Evolutionary conservation across 805 yeast genomes (phyloP), one percentile per base, ranked within the genome.

Genomic region (Kockiozyma suomiensis): DNA sequence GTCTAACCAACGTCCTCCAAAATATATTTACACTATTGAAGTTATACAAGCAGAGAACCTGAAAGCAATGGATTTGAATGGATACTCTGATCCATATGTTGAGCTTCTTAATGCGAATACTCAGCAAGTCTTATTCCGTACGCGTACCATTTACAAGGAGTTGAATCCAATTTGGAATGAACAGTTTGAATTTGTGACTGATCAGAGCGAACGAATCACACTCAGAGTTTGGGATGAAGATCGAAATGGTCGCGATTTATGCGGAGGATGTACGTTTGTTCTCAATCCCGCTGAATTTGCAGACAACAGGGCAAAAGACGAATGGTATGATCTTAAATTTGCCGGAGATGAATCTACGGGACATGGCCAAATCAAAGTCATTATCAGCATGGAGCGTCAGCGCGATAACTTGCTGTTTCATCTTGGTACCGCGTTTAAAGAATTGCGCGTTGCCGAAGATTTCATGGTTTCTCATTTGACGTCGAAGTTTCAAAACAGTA

Each of bases 121-220:
- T 1, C 77, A 82, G 40, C 78, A 75, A 53, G 83, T 84, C 30
- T 75, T 88, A 35, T 92, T 87, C 1, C 84, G 82, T 61, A 92
- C 98, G 0, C 78, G 88, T 66, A 81, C 85, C 0, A 76, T 88
- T 3, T 76, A 79, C 32, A 82, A 82, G 55, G 82, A 85, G 3
- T 74, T 81, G 35, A 84, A 85, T 67, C 97, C 97, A 0, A 82
- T 81, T 15, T 93, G 96, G 96, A 88, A 89, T 68, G 97, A 92
- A 75, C 88, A 87, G 58, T 89, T 90, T 70, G 96, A 90, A 71
- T 33, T 28, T 17, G 48, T 38, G 21, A 49, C 58, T 10, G 41
- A 23, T 26, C 5, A n/a, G n/a, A 47, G 40, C 10, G 42, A 40
- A n/a, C 17, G 26, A 17, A 26, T 54, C 13, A 26, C 45, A 15